These are phyloP conservation scores for Pyricularia grisea DNA, from an alignment of 2,329 filamentous ascomycete genomes.

Conservation along the genomic window DNA sequence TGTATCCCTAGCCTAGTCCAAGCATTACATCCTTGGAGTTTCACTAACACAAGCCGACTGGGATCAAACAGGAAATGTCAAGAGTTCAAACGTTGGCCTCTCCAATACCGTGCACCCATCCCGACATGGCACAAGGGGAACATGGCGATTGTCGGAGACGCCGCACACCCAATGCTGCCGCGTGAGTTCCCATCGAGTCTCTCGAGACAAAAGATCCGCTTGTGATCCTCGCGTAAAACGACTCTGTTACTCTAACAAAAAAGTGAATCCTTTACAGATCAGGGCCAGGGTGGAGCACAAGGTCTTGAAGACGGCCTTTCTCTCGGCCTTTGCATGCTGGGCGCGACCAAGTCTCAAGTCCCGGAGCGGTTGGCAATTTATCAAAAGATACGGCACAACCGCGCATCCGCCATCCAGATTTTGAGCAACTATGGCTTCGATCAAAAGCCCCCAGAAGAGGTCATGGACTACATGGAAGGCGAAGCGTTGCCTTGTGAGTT, in stretches of 20 bases:
- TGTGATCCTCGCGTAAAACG: background rate
- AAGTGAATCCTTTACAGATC: slow-evolving; percentile 9
- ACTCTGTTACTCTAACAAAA: background rate
- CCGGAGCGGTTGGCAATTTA: slow-evolving; percentile 13
- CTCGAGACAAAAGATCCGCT: background rate
- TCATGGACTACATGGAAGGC: background rate
- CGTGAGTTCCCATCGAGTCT: background rate
- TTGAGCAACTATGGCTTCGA: slow-evolving; percentile 20
- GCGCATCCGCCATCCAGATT: slow-evolving; percentile 17
- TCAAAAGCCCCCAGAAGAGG: slow-evolving; percentile 3
- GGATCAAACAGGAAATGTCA: background rate
- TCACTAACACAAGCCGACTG: background rate
- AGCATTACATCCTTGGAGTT: background rate
- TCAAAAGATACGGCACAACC: slow-evolving; percentile 11
- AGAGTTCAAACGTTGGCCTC: background rate
- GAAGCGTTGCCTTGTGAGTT: background rate
- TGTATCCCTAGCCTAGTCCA: too few species aligned
- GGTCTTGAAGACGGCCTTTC: slow-evolving; percentile 16
- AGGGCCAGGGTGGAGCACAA: slow-evolving; percentile 18
- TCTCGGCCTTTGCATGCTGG: slow-evolving; percentile 12
- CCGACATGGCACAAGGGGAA: background rate
- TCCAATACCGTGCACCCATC: background rate
- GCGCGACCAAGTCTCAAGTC: slow-evolving; percentile 9
- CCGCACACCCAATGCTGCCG: background rate
- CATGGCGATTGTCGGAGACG: background rate